These are phyloP conservation scores for Candida morakotiae DNA, from an alignment of 805 yeast species.

Conservation along the genomic window DNA sequence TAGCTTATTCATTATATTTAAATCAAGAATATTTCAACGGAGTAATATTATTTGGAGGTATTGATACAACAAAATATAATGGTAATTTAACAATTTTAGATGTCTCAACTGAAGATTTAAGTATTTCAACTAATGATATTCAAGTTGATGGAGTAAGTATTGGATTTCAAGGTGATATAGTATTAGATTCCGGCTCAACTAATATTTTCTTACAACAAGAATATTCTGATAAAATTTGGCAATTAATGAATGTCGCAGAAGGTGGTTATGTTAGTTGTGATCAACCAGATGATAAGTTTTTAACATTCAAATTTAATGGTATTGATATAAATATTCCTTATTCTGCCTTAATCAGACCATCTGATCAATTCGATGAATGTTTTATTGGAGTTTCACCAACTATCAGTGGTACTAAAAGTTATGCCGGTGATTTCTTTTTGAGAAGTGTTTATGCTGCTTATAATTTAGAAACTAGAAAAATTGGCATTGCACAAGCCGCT, in stretches of 20 bases:
- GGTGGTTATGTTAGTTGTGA: slow-evolving; percentile 29
- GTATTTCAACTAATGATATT: slow-evolving; percentile 3
- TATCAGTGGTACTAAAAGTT: background rate
- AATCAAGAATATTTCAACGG: slow-evolving; percentile 17
- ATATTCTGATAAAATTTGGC: background rate
- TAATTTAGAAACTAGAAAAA: slow-evolving; percentile 4
- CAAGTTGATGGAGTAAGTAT: background rate
- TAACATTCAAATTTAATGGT: slow-evolving; percentile 37
- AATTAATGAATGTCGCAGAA: background rate
- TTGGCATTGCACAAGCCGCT: background rate
- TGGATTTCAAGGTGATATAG: slow-evolving; percentile 19
- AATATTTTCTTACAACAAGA: slow-evolving; percentile 40
- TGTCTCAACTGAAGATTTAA: background rate
- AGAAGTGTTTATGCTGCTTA: slow-evolving; percentile 4
- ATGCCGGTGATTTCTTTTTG: slow-evolving; percentile 7
- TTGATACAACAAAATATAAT: slow-evolving; percentile 21
- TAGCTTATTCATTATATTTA: slow-evolving; percentile 31
- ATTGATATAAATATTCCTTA: slow-evolving; percentile 11
- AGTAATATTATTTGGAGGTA: slow-evolving; percentile 23
- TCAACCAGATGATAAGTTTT: slow-evolving; percentile 23
- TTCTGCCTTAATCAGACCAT: slow-evolving; percentile 10
- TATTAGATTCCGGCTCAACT: slow-evolving; percentile 60
- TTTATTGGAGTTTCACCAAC: slow-evolving; percentile 30
- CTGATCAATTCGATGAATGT: slow-evolving; percentile 4
- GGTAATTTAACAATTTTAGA: slow-evolving; percentile 14